phyloP scores from a whole-genome alignment of 176 grass and related monocot species.

The Paspalum vaginatum region DNA sequence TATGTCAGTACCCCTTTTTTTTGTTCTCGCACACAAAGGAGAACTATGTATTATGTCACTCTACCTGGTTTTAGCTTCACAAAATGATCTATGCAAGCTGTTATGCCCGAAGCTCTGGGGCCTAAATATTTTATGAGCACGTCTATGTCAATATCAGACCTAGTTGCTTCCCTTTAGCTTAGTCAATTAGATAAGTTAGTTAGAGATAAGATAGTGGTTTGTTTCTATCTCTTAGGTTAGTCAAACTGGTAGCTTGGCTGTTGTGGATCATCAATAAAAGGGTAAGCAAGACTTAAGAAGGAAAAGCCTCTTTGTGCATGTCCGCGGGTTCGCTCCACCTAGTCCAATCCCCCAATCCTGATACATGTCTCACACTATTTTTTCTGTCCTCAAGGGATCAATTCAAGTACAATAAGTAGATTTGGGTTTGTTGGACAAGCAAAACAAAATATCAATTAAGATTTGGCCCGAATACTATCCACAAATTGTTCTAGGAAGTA shows the following conservation, averaged over 20 bases:
- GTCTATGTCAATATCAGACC: not conserved
- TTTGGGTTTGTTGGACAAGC: not conserved
- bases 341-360: not conserved
- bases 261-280: not conserved
- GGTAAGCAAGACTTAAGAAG: not conserved
- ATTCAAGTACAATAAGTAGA: constrained; percentile 35
- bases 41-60: too few species aligned
- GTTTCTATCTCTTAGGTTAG: not conserved
- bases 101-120: not conserved
- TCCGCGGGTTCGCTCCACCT: not conserved
- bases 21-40: too few species aligned
- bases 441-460: constrained; percentile 13
- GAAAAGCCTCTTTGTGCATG: not conserved
- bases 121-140: not conserved
- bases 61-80: too few species aligned
- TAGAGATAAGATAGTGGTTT: not conserved
- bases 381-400: not conserved
- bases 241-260: not conserved
- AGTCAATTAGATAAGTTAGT: not conserved
- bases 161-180: not conserved
- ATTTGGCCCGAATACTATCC: constrained; percentile 17
- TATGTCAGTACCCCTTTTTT: not conserved
- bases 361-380: not conserved
- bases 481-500: constrained; percentile 13
- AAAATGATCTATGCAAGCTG: not conserved